These are phyloP conservation scores for Crataegus laevigata DNA, from an alignment of 306 rosid species.

Conservation along the genomic window DNA sequence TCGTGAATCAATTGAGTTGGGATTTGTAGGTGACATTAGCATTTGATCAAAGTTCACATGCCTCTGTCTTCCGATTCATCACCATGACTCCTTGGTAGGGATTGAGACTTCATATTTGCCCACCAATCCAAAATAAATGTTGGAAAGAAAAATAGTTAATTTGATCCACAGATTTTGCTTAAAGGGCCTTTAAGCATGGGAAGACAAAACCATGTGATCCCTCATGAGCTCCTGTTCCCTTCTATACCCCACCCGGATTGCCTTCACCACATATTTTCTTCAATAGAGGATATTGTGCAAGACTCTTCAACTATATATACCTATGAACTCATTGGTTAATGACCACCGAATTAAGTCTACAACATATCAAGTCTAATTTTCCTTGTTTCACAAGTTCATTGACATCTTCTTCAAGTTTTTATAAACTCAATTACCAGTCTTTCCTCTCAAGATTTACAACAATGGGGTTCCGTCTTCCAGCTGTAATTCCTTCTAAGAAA, in stretches of 20 bases:
- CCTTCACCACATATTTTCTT: background rate
- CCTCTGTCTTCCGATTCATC: background rate
- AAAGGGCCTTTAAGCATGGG: background rate
- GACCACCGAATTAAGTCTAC: background rate
- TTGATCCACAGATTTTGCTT: no score
- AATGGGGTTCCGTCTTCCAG: slow-evolving; percentile 15
- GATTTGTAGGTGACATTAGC: background rate
- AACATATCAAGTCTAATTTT: background rate
- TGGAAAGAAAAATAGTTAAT: no score
- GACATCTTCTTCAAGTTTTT: background rate
- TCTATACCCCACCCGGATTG: background rate
- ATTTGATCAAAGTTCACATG: background rate
- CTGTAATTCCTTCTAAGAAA: slow-evolving; percentile 17
- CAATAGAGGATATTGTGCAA: no score
- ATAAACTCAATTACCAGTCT: background rate
- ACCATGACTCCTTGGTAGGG: background rate
- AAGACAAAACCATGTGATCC: slow-evolving; percentile 2
- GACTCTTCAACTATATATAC: background rate
- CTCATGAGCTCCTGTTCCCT: background rate
- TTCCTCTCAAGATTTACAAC: background rate
- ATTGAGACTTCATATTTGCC: background rate
- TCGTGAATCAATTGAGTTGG: background rate
- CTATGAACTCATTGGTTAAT: background rate
- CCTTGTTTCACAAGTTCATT: background rate
- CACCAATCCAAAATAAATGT: background rate